Evolutionary conservation across 371 early-diverging fungal genomes (phyloP).

Genomic region (Mucor piriformis): DNA sequence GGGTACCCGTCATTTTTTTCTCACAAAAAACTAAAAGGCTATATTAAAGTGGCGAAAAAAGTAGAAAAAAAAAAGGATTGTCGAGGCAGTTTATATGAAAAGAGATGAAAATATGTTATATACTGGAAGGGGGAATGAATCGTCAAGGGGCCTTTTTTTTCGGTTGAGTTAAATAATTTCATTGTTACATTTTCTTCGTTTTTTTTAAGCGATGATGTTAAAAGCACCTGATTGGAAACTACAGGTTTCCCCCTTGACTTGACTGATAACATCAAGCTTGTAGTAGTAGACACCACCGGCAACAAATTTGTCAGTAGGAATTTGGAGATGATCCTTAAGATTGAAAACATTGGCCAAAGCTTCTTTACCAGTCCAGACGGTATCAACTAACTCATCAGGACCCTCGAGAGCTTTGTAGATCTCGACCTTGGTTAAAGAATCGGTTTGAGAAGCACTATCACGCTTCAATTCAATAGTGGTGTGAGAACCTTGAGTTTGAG

Average conservation of each 20-base stretch:
- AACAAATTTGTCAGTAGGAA: constrained; percentile 19
- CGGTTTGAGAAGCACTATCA: constrained; percentile 34
- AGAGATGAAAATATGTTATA: constrained; percentile 2
- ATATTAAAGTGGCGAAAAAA: neutral
- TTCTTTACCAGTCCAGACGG: constrained; percentile 23
- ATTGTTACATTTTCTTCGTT: constrained; percentile 9
- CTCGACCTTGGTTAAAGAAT: constrained; percentile 23
- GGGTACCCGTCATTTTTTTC: neutral
- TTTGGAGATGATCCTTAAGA: constrained; percentile 29
- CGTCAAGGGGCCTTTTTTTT: neutral
- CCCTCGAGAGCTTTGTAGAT: constrained; percentile 23
- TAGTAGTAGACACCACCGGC: constrained; percentile 26
- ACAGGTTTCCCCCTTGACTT: constrained; percentile 21
- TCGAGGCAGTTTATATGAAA: neutral
- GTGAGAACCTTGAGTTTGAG: constrained; percentile 12
- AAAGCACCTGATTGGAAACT: constrained; percentile 31
- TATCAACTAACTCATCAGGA: constrained; percentile 19
- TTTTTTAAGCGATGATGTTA: constrained; percentile 23
- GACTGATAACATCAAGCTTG: constrained; percentile 19
- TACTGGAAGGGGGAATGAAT: neutral
- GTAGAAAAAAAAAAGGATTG: neutral
- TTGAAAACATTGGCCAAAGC: constrained; percentile 17
- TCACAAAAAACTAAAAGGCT: neutral
- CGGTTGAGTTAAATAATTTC: neutral
- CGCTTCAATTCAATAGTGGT: constrained; percentile 19